Evolutionary conservation across 106 monocot species (phyloP).

Genomic region (Allium fistulosum): DNA sequence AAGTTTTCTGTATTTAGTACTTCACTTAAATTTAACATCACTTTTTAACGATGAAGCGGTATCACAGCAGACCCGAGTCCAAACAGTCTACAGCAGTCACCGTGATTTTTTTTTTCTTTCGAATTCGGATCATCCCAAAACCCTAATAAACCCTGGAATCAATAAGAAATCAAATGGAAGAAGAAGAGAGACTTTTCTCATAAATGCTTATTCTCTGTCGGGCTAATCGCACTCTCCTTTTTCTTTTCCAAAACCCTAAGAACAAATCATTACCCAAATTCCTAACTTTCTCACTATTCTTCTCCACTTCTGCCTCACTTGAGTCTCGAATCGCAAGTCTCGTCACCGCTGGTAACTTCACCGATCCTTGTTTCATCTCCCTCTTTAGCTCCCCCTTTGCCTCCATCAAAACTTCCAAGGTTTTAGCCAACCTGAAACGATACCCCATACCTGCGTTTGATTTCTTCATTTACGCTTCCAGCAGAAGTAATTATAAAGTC

Average conservation of each 20-base stretch:
- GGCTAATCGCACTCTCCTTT: constrained; percentile 8
- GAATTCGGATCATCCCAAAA: no score
- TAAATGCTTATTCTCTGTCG: constrained; percentile 22
- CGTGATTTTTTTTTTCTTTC: no score
- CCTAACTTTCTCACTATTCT: neutral
- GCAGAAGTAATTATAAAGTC: constrained; percentile 26
- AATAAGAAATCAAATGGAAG: neutral
- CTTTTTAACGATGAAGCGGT: no score
- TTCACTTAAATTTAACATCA: no score
- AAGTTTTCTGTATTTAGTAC: no score
- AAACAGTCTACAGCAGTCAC: no score
- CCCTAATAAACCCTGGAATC: neutral
- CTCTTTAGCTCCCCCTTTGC: constrained; percentile 25
- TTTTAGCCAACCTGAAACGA: constrained; percentile 20
- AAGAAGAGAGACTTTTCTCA: neutral
- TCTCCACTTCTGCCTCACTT: neutral
- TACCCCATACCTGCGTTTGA: constrained; percentile 38
- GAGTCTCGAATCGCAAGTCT: constrained; percentile 13
- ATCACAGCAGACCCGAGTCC: no score
- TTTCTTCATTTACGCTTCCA: constrained; percentile 35
- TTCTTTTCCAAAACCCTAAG: constrained; percentile 7
- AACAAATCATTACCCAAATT: neutral
- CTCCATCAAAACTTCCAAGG: constrained; percentile 13
- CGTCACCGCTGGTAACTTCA: constrained; percentile 25
- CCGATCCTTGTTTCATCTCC: constrained; percentile 29